Base-by-base conservation (phyloP, 352 stramenopile genomes). In the Phytopythium mirpurense region DNA sequence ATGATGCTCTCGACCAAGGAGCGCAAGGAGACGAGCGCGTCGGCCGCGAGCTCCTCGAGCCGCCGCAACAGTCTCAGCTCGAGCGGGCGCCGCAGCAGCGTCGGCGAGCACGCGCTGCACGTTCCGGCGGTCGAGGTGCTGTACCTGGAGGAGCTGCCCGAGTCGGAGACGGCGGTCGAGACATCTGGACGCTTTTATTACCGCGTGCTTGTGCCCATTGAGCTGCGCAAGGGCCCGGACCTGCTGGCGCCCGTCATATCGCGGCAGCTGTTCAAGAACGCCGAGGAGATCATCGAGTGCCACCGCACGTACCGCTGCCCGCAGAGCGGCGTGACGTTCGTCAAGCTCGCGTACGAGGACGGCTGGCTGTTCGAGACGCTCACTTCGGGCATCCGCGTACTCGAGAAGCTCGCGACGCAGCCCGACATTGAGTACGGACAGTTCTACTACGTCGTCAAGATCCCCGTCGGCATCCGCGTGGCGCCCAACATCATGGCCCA, bases 361-460 rank as follows among this genome's bases (percentile, higher is more conserved):
- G 83, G 83, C 23, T 93, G 83, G 83, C 62, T 93, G 1, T 88
- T 89, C 60, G 79, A 88, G 62, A 84, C 78, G 51, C 62, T 93
- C 27, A 88, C 85, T 47, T 90, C 79, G n/a, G 83, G 83, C 12
- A 88, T 90, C 53, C 73, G 74, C 12, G 79, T 93, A 48, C 63
- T 93, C 21, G 79, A 90, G 51, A 64, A 70, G 27, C 71, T 90
- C 11, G 72, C 74, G 8, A 84, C 63, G 0, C 67, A 88, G 46
- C 79, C 83, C 0, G 66, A 77, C 26, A 79, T 86, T 1, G 72
- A 90, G 54, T 67, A 86, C 36, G 83, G 79, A 8, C 72, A 93
- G 46, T 93, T 93, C 59, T 93, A 88, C 59, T 93, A 90, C 36
- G 77, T 90, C 38, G 83, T 93, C 6, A 78, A 79, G 41, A 93